These are phyloP conservation scores for Neckera pumila DNA, from an alignment of 225 moss, liverwort and hornwort genomes.

Conservation along the genomic window DNA sequence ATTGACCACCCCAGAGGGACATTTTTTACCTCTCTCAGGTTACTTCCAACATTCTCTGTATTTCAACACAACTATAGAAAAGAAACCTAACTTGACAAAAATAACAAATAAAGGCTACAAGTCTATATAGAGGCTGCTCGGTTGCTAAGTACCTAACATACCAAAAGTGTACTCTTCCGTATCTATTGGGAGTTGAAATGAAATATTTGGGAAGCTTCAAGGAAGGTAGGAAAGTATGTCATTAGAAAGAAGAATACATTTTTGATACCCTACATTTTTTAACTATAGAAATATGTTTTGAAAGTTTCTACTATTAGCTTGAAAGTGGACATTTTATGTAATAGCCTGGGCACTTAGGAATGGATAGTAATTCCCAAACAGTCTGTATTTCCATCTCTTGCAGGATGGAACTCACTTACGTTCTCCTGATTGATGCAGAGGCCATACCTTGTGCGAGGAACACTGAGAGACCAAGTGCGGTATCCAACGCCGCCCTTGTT, in stretches of 20 bases:
- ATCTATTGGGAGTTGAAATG: not conserved
- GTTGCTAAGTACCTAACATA: no score
- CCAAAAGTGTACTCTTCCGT: not conserved
- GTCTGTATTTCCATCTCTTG: no score
- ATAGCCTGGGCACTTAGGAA: no score
- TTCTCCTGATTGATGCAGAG: no score
- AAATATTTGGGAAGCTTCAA: not conserved
- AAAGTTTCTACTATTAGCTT: not conserved
- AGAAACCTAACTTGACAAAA: not conserved
- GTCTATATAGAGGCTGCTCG: not conserved
- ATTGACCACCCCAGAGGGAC: no score
- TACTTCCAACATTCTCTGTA: not conserved
- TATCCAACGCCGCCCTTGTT: no score
- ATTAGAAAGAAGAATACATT: not conserved
- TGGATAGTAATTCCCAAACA: no score
- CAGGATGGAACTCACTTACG: no score
- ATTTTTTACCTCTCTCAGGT: conserved; percentile 41
- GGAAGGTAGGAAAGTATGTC: not conserved
- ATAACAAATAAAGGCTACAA: not conserved
- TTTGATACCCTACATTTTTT: no score
- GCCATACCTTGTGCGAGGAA: no score
- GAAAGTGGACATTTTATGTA: not conserved
- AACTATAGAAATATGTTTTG: not conserved
- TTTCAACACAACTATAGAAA: not conserved
- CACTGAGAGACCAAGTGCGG: no score